A percentile compares a stretch with the other conserved stretches of the same genome.
Conservation (phyloP, 345 rosid species). For the Triadica sebifera region DNA sequence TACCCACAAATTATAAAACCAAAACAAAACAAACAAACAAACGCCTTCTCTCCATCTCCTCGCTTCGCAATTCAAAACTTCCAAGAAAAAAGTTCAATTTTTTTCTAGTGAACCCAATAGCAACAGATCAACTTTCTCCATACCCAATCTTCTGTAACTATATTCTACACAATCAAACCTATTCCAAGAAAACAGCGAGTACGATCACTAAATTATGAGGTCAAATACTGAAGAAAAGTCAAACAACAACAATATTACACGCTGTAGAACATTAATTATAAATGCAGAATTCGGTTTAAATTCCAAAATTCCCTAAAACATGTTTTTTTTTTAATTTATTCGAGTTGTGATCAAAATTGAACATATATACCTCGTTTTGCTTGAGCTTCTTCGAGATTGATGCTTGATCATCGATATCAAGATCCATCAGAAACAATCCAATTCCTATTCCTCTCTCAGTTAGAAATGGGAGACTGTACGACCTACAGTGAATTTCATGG, state of each 20-base stretch:
- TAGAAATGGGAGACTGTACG: neutral
- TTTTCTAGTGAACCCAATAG: neutral
- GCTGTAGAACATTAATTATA: no score
- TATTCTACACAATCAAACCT: no score
- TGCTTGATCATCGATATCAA: neutral
- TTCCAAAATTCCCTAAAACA: neutral
- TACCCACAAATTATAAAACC: no score
- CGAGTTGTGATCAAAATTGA: neutral
- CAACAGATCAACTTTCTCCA: neutral
- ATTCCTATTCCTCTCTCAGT: neutral
- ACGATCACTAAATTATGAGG: no score
- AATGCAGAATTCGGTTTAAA: no score
- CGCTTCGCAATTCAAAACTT: no score
- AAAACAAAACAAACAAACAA: no score
- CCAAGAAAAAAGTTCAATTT: neutral
- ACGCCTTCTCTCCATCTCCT: no score
- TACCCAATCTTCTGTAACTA: neutral
- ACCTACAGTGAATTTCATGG: no score
- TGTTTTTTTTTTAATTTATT: neutral
- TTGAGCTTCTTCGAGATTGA: slow-evolving; percentile 25
- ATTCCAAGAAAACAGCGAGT: no score
- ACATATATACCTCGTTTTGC: slow-evolving; percentile 22
- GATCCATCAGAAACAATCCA: slow-evolving; percentile 7
- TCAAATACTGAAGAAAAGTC: no score
- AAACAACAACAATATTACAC: no score